These are phyloP conservation scores for Adansonia grandidieri DNA, from an alignment of 441 rosid species.

Conservation along the genomic window DNA sequence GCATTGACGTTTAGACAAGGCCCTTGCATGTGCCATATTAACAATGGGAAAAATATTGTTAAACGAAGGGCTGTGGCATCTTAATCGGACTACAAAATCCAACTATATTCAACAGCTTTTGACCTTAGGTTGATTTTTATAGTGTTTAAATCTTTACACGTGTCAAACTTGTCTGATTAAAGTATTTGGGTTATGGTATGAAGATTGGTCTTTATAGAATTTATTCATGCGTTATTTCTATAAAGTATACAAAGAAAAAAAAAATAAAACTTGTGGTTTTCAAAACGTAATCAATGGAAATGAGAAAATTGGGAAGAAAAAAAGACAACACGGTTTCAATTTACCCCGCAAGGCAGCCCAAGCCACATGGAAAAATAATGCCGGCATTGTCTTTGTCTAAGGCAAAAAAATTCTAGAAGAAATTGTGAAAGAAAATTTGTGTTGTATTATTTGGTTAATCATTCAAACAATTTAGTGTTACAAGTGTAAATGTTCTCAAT, in stretches of 20 bases:
- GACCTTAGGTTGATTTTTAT: constrained; percentile 1
- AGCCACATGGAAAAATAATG: neutral
- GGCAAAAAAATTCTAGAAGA: neutral
- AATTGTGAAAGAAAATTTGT: neutral
- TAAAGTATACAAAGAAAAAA: neutral
- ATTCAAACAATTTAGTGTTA: too few relatives aligned
- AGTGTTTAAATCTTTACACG: neutral
- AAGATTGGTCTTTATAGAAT: neutral
- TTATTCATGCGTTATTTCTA: neutral
- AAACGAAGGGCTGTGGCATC: neutral
- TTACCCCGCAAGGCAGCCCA: constrained; percentile 28
- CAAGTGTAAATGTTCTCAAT: too few relatives aligned
- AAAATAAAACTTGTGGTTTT: neutral
- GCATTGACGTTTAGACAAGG: neutral
- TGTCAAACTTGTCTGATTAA: neutral
- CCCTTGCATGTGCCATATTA: neutral
- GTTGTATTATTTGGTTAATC: too few relatives aligned
- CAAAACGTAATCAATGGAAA: constrained; percentile 16
- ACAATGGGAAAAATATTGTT: constrained; percentile 2
- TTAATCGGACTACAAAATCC: neutral
- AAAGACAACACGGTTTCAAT: neutral
- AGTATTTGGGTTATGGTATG: constrained; percentile 2
- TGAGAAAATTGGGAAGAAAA: neutral
- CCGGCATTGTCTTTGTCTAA: neutral
- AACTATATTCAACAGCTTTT: constrained; percentile 10